phyloP scores from a whole-genome alignment of 495 filamentous ascomycete genomes.

The Parathielavia appendiculata region DNA sequence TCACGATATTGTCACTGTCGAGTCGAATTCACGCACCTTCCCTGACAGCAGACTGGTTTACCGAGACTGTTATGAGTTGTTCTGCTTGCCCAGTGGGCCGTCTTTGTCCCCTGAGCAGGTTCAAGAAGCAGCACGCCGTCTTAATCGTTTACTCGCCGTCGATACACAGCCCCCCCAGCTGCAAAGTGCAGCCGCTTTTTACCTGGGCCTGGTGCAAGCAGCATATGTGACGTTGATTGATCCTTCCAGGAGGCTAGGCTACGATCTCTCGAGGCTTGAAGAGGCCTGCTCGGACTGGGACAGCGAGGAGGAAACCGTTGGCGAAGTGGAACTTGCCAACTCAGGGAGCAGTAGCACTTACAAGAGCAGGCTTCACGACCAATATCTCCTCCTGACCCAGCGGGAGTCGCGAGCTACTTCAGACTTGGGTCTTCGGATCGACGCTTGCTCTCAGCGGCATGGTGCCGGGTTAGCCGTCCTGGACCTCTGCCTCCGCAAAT shows the following conservation, averaged over 20 bases:
- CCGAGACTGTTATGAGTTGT: conserved; percentile 47
- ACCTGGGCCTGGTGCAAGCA: conserved; percentile 46
- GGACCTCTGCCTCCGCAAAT: conserved; percentile 35
- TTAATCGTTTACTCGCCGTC: conserved; percentile 54
- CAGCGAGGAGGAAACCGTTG: not conserved
- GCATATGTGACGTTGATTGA: conserved; percentile 55
- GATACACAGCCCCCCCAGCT: conserved; percentile 52
- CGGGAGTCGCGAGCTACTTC: conserved; percentile 17
- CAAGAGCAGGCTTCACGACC: conserved; percentile 17
- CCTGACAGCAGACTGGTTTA: conserved; percentile 12
- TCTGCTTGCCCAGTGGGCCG: conserved; percentile 45
- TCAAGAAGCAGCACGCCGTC: conserved; percentile 47
- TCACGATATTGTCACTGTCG: conserved; percentile 12
- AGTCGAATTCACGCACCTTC: not conserved
- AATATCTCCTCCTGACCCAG: conserved; percentile 22
- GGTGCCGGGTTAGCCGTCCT: conserved; percentile 10
- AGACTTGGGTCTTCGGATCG: conserved; percentile 23
- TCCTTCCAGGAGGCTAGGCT: conserved; percentile 50
- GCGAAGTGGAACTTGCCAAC: not conserved
- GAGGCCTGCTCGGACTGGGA: conserved; percentile 35
- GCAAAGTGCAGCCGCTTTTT: conserved; percentile 42
- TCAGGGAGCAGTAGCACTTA: conserved; percentile 2
- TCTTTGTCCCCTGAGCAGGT: conserved; percentile 47
- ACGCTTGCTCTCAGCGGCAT: conserved; percentile 9
- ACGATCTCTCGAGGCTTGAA: conserved; percentile 41